These are phyloP conservation scores for Pseudogymnoascus sp. DNA, from an alignment of 2,329 filamentous ascomycete species.

Conservation along the genomic window DNA sequence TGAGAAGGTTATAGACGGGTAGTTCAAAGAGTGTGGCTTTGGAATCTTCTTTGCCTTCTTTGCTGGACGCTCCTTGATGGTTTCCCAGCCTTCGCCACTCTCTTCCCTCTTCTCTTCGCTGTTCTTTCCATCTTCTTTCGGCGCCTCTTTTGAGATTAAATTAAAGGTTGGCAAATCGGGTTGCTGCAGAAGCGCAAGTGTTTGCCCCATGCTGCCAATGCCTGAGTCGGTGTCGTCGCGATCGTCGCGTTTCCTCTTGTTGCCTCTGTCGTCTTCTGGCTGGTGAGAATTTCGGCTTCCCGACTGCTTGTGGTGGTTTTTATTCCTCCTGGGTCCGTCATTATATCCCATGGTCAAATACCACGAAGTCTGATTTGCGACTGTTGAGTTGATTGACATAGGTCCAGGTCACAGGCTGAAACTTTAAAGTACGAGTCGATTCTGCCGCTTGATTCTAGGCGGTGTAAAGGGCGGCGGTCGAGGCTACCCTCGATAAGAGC, in stretches of 20 bases:
- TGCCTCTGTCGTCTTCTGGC: slow-evolving; percentile 9
- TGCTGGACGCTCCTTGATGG: slow-evolving; percentile 35
- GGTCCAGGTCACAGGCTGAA: neutral
- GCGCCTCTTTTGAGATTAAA: slow-evolving; percentile 21
- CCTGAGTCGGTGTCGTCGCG: slow-evolving; percentile 14
- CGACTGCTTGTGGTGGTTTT: neutral
- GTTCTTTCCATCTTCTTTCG: neutral
- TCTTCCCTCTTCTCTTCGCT: slow-evolving; percentile 15
- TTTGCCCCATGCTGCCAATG: slow-evolving; percentile 16
- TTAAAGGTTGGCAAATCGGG: slow-evolving; percentile 28
- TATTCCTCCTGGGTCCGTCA: slow-evolving; percentile 4
- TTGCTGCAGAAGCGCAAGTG: slow-evolving; percentile 19
- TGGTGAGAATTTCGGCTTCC: neutral
- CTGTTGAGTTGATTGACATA: neutral
- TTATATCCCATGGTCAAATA: slow-evolving; percentile 2
- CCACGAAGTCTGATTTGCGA: neutral
- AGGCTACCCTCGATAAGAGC: neutral
- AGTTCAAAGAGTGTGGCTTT: slow-evolving; percentile 44
- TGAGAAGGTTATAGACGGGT: slow-evolving; percentile 52
- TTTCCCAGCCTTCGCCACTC: slow-evolving; percentile 40
- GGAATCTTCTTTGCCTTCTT: slow-evolving; percentile 57
- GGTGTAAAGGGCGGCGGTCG: neutral
- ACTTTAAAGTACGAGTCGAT: neutral
- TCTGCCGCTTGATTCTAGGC: neutral
- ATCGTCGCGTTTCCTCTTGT: slow-evolving; percentile 25